A percentile compares a stretch with the other conserved stretches of the same genome.
phyloP scores from a whole-genome alignment of 306 rosid species.

The Crotalaria pallida region DNA sequence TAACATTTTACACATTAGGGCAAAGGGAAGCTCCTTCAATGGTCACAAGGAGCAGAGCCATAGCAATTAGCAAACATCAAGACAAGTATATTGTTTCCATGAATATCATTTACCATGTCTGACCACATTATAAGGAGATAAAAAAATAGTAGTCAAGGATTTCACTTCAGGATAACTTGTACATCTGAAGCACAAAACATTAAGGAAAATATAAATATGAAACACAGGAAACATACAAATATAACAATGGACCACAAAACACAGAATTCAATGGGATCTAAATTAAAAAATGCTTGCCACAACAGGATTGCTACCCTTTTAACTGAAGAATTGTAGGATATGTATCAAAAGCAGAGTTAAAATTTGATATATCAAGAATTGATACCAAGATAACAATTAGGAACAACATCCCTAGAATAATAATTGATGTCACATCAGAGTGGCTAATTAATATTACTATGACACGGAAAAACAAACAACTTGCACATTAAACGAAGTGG shows the following conservation, averaged over 20 bases:
- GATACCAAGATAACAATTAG: neutral
- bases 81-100: neutral
- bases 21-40: neutral
- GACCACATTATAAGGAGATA: neutral
- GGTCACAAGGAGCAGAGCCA: neutral
- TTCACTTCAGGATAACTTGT: neutral
- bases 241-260: neutral
- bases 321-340: neutral
- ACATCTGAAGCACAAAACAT: neutral
- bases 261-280: neutral
- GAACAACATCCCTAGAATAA: neutral
- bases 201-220: neutral
- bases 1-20: neutral
- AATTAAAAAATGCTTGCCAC: neutral
- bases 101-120: neutral
- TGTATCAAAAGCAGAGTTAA: neutral
- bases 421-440: neutral
- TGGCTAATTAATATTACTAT: neutral
- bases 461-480: conserved; percentile 4
- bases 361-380: conserved; percentile 1
- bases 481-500: conserved; percentile 22
- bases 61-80: neutral
- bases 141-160: neutral
- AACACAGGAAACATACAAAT: neutral
- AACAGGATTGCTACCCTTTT: neutral